A percentile compares a stretch with the other conserved stretches of the same genome.
Evolutionary conservation across 176 grass and related monocot species (phyloP).

Genomic region (Triticum urartu): DNA sequence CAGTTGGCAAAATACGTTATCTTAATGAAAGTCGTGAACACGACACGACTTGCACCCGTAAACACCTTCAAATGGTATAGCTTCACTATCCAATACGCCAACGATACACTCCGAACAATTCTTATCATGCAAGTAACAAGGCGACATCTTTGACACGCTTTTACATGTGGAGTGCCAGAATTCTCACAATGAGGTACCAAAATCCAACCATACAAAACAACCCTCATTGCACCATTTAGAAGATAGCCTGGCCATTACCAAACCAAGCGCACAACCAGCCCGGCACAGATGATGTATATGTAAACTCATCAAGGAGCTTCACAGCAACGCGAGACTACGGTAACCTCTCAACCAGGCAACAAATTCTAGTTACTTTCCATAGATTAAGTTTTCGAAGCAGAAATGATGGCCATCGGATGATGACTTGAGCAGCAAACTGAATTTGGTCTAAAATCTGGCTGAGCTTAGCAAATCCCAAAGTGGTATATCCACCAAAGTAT

Average conservation of each 20-base stretch:
- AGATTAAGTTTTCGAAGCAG: not conserved
- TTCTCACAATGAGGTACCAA: not conserved
- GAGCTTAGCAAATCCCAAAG: constrained; percentile 7
- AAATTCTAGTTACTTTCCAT: not conserved
- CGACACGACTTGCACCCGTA: not conserved
- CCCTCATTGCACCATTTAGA: not conserved
- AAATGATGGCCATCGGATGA: constrained; percentile 3
- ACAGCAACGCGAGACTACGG: not conserved
- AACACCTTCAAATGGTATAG: not conserved
- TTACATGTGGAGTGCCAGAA: not conserved
- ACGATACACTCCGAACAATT: not conserved
- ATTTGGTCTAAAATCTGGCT: constrained; percentile 5
- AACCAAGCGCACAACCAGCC: not conserved
- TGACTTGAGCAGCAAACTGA: constrained; percentile 8
- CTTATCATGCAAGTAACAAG: not conserved
- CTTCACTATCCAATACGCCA: not conserved
- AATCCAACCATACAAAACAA: constrained; percentile 2
- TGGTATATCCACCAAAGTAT: constrained; percentile 28
- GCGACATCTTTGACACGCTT: not conserved
- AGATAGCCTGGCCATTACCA: not conserved
- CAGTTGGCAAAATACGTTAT: not conserved
- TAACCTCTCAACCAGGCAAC: not conserved
- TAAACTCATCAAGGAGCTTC: not conserved
- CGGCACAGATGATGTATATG: not conserved
- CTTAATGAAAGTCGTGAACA: not conserved